Percentiles rank a stretch among this genome's conserved stretches.
Evolutionary conservation across 1,139 yeast genomes (phyloP).

Genomic region (Kurtzmaniella quercitrusa): DNA sequence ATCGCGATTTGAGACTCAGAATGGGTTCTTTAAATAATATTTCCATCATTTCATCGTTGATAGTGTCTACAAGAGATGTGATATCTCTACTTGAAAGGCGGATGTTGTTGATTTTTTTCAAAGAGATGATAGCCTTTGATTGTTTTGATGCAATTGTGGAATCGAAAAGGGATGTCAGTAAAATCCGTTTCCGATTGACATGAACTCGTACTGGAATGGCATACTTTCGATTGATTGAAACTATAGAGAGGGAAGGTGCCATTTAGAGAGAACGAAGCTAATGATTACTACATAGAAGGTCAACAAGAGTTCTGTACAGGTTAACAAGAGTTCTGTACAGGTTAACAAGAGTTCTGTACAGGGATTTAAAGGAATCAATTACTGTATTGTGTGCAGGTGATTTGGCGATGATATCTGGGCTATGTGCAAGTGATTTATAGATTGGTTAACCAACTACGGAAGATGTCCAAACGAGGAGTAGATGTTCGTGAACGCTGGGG

Average conservation of each 20-base stretch:
- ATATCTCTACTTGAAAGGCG: conserved; percentile 14
- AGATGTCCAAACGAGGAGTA: too few relatives aligned
- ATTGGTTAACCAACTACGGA: too few relatives aligned
- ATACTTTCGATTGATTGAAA: conserved; percentile 8
- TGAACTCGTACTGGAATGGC: conserved; percentile 13
- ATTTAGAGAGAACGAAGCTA: too few relatives aligned
- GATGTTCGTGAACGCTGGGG: too few relatives aligned
- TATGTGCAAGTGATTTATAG: too few relatives aligned
- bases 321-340: too few relatives aligned
- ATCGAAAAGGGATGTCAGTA: conserved; percentile 9
- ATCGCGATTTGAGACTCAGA: conserved; percentile 3
- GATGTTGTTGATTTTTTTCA: conserved; percentile 12
- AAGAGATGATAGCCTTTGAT: conserved; percentile 12
- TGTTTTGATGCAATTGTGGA: conserved; percentile 9
- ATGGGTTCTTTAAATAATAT: conserved; percentile 7
- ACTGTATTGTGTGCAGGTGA: too few relatives aligned
- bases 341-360: too few relatives aligned
- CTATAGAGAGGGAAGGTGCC: conserved; percentile 10
- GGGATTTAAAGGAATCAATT: too few relatives aligned
- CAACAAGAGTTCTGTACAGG: too few relatives aligned
- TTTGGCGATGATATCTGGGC: too few relatives aligned
- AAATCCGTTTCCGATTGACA: conserved; percentile 12
- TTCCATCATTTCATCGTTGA: conserved; percentile 8
- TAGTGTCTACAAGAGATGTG: conserved; percentile 9
- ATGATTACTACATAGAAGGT: too few relatives aligned